Percentiles rank a stretch among this genome's conserved stretches.
Evolutionary conservation across 805 yeast genomes (phyloP).

Genomic region (Brettanomyces bruxellensis): DNA sequence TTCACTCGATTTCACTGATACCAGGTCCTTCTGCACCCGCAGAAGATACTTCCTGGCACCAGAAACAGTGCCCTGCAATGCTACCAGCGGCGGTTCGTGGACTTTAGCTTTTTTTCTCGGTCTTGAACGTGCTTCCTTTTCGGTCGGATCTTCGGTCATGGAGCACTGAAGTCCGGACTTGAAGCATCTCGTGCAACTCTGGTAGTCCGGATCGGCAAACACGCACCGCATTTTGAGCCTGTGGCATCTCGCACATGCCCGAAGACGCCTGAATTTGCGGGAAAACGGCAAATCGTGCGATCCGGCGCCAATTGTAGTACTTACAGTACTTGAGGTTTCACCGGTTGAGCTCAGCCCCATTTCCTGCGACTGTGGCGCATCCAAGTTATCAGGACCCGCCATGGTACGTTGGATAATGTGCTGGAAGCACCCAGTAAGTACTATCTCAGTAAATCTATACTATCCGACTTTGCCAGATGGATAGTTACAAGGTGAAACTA

Average conservation of each 20-base stretch:
- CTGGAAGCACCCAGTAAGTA: too few species aligned
- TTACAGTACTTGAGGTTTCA: too few species aligned
- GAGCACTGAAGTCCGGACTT: constrained; percentile 38
- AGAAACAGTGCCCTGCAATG: constrained; percentile 18
- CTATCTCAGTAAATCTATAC: too few species aligned
- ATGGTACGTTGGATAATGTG: too few species aligned
- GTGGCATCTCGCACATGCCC: constrained; percentile 51
- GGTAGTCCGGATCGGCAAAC: constrained; percentile 35
- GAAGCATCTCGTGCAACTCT: constrained; percentile 37
- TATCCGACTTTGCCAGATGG: too few species aligned
- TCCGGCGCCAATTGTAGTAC: too few species aligned
- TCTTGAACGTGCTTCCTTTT: constrained; percentile 29
- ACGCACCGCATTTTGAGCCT: constrained; percentile 44
- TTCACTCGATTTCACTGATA: neutral
- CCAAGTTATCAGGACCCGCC: too few species aligned
- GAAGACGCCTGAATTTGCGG: constrained; percentile 33
- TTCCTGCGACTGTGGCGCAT: too few species aligned
- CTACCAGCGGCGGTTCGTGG: constrained; percentile 17
- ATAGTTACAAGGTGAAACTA: too few species aligned
- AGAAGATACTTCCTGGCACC: constrained; percentile 18
- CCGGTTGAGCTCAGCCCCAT: too few species aligned
- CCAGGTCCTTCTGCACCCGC: constrained; percentile 10
- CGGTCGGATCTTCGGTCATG: constrained; percentile 42
- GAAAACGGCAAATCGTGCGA: constrained; percentile 25
- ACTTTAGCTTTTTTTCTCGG: constrained; percentile 23